Percentiles rank a stretch among this genome's conserved stretches.
These are phyloP conservation scores for Dendrocalamus sinicus DNA, from an alignment of 176 grass and related monocot species.

Conservation along the genomic window DNA sequence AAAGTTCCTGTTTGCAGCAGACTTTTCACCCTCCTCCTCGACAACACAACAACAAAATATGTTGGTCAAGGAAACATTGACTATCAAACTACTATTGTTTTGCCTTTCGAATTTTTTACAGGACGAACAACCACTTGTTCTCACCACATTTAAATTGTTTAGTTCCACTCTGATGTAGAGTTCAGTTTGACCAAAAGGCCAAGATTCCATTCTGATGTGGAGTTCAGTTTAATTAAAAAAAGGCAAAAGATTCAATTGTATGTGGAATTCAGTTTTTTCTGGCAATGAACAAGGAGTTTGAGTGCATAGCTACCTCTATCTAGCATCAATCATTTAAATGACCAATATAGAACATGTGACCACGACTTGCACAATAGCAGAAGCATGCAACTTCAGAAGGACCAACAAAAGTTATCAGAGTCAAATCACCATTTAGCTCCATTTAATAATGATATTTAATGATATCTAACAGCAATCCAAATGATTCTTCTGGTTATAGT, in stretches of 20 bases:
- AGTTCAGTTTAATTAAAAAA: not conserved
- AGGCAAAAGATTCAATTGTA: not conserved
- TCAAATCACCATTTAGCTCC: not conserved
- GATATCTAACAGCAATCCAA: not conserved
- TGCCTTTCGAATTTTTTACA: not conserved
- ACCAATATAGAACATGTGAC: constrained; percentile 11
- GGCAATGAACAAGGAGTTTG: not conserved
- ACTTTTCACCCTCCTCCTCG: not conserved
- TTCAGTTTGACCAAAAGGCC: not conserved
- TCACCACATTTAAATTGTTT: not conserved
- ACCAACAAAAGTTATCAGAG: not conserved
- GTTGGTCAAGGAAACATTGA: not conserved
- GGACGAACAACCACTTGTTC: not conserved
- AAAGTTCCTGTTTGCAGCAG: not conserved
- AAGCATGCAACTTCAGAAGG: constrained; percentile 14
- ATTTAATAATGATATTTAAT: constrained; percentile 2
- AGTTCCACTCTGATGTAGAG: not conserved
- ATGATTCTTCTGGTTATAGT: not conserved
- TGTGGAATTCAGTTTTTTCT: constrained; percentile 15
- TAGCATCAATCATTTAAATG: constrained; percentile 24
- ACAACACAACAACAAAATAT: not conserved
- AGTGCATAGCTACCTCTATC: not conserved
- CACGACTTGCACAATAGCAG: constrained; percentile 10
- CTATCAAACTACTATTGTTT: constrained; percentile 11
- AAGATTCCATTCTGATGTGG: not conserved